A percentile compares a stretch with the other conserved stretches of the same genome.
Evolutionary conservation across 2,329 filamentous ascomycete genomes (phyloP).

Genomic region (Fusarium sp.): DNA sequence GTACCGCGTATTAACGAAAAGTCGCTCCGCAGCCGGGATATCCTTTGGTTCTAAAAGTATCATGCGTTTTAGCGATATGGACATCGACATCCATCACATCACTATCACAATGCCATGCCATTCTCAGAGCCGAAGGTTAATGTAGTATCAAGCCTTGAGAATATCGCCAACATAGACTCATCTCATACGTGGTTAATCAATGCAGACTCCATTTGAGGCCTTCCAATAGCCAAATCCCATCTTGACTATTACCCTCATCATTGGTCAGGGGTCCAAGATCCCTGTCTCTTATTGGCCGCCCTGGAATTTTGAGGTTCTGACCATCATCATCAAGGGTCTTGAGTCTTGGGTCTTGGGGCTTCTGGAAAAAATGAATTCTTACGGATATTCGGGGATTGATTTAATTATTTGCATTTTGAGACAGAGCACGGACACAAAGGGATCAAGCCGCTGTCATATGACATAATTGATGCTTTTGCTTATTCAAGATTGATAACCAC

Average conservation of each 20-base stretch:
- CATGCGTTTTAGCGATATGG: constrained; percentile 14
- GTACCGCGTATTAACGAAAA: constrained; percentile 16
- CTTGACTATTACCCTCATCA: constrained; percentile 18
- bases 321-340: constrained; percentile 5
- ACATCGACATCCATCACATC: background rate
- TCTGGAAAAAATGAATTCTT: background rate
- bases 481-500: background rate
- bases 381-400: constrained; percentile 10
- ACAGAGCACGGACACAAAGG: constrained; percentile 10
- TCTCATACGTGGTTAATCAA: constrained; percentile 10
- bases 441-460: constrained; percentile 22
- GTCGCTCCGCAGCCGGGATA: constrained; percentile 23
- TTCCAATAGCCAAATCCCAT: constrained; percentile 13
- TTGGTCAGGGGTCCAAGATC: constrained; percentile 34
- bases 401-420: background rate
- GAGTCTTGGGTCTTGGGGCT: constrained; percentile 3
- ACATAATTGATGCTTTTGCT: background rate
- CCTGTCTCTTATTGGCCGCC: constrained; percentile 40
- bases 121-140: background rate
- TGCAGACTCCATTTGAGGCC: constrained; percentile 27
- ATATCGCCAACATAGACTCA: background rate
- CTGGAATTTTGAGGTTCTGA: constrained; percentile 26
- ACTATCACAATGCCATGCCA: background rate
- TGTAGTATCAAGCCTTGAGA: background rate
- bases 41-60: constrained; percentile 22